Evolutionary conservation across 805 yeast genomes (phyloP), one percentile per base, ranked within the genome.

Genomic region (Starmerella khaoyaiensis): DNA sequence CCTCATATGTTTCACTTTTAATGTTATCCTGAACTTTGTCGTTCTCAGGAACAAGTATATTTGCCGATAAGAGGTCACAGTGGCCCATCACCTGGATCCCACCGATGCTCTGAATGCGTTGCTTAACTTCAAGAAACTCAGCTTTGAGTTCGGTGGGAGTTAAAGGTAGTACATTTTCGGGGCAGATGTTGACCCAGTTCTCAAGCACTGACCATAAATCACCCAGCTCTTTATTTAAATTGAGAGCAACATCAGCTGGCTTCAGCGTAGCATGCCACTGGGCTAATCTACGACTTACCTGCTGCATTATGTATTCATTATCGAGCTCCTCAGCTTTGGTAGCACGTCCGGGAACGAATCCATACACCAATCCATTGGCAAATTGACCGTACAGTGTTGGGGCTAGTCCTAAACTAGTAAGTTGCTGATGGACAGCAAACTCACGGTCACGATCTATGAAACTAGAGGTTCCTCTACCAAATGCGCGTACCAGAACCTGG

Each of bases 391-490:
- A 71, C 19, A 79, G 66, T 1, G 75, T 66, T 1, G 90, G 82
- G 0, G 87, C 87, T 43, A 79, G 64, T 3, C 64, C 61, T 29
- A 73, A 61, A 3, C 76, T 64, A 47, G 74, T 67, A 35, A 79
- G 63, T 36, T 73, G 69, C 33, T 74, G 52, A 53, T 79, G 87
- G 39, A 79, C 75, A 15, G 76, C 75, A 51, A 73, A 76, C 53
- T 79, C 90, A 25, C 84, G 61, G 46, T 75, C 75, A 45, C 90
- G 62, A 55, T 79, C 84, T 23, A 79, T 79, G 35, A 79, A 77
- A 25, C 74, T 59, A 37, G 67, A 69, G 1, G 90, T 79, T 10
- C 84, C 84, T 39, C 71, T 68, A 7, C 90, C 90, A 47, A 79
- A 79, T 0, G 79, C 75, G 41, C 90, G 62, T 38, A 79, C 74